A percentile compares a stretch with the other conserved stretches of the same genome.
phyloP scores from a whole-genome alignment of 257 asterid genomes.

The Fraxinus excelsior region DNA sequence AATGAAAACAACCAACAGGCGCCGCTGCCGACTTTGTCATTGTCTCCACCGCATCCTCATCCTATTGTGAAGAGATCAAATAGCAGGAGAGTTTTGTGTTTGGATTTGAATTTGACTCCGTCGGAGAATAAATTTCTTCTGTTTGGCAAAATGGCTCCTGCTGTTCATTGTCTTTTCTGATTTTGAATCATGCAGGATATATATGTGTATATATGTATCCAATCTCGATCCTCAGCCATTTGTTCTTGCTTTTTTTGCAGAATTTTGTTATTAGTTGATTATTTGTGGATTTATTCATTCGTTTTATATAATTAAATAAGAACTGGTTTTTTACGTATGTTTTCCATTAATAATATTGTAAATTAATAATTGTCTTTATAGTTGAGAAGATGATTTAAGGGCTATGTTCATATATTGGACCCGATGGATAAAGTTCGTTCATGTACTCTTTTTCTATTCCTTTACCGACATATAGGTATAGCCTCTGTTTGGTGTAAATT shows the following conservation, averaged over 20 bases:
- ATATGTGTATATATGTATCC: not conserved
- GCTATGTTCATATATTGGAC: not conserved
- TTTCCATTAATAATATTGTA: too few species aligned
- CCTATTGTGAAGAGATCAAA: slow-evolving; percentile 22
- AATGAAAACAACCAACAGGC: not conserved
- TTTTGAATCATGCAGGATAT: not conserved
- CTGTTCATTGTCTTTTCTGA: not conserved
- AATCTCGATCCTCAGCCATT: not conserved
- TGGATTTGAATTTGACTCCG: slow-evolving; percentile 51
- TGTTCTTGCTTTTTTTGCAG: not conserved
- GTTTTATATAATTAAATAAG: not conserved
- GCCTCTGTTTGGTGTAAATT: too few species aligned
- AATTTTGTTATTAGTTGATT: not conserved
- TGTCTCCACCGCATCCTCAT: not conserved
- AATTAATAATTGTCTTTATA: too few species aligned
- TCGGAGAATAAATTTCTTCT: slow-evolving; percentile 35
- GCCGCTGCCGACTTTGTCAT: not conserved
- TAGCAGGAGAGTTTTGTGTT: slow-evolving; percentile 26
- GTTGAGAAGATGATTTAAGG: not conserved
- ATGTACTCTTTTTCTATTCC: too few species aligned
- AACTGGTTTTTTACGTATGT: too few species aligned
- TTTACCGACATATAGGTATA: too few species aligned
- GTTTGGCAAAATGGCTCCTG: slow-evolving; percentile 27
- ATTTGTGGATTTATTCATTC: not conserved
- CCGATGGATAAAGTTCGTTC: too few species aligned